Percentiles rank a stretch among this genome's conserved stretches.
phyloP scores from a whole-genome alignment of 805 yeast species.

The Candida nonsorbophila region DNA sequence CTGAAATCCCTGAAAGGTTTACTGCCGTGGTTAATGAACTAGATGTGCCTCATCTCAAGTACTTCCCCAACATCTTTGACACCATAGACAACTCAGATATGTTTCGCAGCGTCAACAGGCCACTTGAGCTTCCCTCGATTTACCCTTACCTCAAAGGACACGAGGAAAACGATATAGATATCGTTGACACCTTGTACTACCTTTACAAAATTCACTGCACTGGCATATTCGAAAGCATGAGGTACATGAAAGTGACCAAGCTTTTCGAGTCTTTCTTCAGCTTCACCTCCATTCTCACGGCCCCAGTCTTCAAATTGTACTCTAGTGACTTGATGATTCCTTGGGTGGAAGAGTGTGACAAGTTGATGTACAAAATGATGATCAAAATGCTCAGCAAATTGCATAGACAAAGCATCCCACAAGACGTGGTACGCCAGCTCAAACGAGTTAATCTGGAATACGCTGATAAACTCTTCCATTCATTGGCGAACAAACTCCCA shows the following conservation, averaged over 20 bases:
- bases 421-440: slow-evolving; percentile 48
- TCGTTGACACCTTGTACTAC: slow-evolving; percentile 56
- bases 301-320: slow-evolving; percentile 58
- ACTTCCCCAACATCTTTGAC: slow-evolving; percentile 24
- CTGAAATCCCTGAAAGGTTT: neutral
- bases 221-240: slow-evolving; percentile 56
- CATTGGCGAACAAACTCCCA: slow-evolving; percentile 41
- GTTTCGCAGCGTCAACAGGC: slow-evolving; percentile 8
- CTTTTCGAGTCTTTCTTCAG: slow-evolving; percentile 48
- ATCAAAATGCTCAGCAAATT: slow-evolving; percentile 59
- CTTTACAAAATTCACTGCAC: slow-evolving; percentile 62
- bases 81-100: slow-evolving; percentile 13
- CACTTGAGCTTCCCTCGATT: slow-evolving; percentile 31
- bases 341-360: slow-evolving; percentile 71
- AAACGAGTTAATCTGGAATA: slow-evolving; percentile 47
- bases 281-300: slow-evolving; percentile 52
- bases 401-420: slow-evolving; percentile 54
- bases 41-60: slow-evolving; percentile 16
- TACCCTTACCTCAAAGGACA: slow-evolving; percentile 41
- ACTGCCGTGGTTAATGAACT: slow-evolving; percentile 4
- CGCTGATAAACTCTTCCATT: slow-evolving; percentile 39
- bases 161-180: slow-evolving; percentile 46
- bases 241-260: slow-evolving; percentile 62
- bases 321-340: slow-evolving; percentile 40
- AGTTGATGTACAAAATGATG: slow-evolving; percentile 49